phyloP scores from a whole-genome alignment of 2,329 filamentous ascomycete species.

The Paracorniculantispora psalliotae region DNA sequence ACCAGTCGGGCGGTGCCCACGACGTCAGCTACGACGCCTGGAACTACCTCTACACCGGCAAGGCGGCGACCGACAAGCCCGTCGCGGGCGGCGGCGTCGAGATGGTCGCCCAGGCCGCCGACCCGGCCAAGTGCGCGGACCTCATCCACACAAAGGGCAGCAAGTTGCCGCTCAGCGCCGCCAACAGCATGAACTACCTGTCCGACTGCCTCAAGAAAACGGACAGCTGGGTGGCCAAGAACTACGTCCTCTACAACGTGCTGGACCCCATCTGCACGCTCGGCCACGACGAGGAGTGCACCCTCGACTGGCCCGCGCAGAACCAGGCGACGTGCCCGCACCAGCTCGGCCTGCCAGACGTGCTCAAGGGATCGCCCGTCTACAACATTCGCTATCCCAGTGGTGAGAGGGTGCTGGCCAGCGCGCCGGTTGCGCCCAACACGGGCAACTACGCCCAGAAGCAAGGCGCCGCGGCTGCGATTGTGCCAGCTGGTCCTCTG shows the following conservation, averaged over 20 bases:
- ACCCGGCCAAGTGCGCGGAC: slow-evolving; percentile 39
- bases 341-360: slow-evolving; percentile 33
- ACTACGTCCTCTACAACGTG: slow-evolving; percentile 48
- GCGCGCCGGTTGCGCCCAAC: not conserved
- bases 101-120: slow-evolving; percentile 43
- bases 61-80: slow-evolving; percentile 41
- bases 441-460: not conserved
- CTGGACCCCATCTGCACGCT: slow-evolving; percentile 42
- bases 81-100: slow-evolving; percentile 42
- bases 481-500: not conserved
- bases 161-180: slow-evolving; percentile 39
- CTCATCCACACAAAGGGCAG: slow-evolving; percentile 41
- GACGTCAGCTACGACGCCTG: slow-evolving; percentile 50
- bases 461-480: not conserved
- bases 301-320: slow-evolving; percentile 35
- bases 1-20: slow-evolving; percentile 35
- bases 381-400: slow-evolving; percentile 44
- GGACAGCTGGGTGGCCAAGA: slow-evolving; percentile 42
- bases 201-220: slow-evolving; percentile 35
- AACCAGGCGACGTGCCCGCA: slow-evolving; percentile 43
- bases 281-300: slow-evolving; percentile 43
- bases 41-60: slow-evolving; percentile 45
- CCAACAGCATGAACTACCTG: slow-evolving; percentile 52
- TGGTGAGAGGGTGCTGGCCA: slow-evolving; percentile 36
- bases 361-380: slow-evolving; percentile 35